Percentiles rank a stretch among this genome's conserved stretches.
phyloP scores from a whole-genome alignment of 805 yeast genomes.

The Candida vaughaniae region DNA sequence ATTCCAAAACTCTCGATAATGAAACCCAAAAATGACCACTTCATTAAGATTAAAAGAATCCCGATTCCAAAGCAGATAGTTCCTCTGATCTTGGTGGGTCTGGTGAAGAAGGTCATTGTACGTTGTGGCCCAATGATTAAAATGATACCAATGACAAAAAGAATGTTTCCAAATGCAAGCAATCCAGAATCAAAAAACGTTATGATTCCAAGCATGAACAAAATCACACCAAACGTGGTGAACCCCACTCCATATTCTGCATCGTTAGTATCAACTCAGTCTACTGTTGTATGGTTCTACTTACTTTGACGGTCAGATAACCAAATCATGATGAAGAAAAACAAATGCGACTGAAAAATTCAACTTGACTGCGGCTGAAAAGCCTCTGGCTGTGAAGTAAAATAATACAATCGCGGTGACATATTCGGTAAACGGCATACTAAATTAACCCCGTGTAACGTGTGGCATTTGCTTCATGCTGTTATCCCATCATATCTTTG shows the following conservation, averaged over 20 bases:
- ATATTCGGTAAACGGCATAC: too few relatives aligned
- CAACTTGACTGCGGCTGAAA: too few relatives aligned
- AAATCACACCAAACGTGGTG: conserved; percentile 79
- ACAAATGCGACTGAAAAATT: too few relatives aligned
- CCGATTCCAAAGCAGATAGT: conserved; percentile 78
- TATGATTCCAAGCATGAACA: conserved; percentile 78
- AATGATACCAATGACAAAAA: conserved; percentile 78
- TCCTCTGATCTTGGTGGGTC: conserved; percentile 86
- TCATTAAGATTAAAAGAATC: conserved; percentile 67
- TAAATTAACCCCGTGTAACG: too few relatives aligned
- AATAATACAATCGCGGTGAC: too few relatives aligned
- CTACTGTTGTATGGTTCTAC: conserved; percentile 33
- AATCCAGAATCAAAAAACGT: conserved; percentile 87
- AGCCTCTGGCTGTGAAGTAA: too few relatives aligned
- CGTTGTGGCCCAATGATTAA: conserved; percentile 86
- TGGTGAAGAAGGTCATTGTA: conserved; percentile 76
- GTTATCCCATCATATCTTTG: too few relatives aligned
- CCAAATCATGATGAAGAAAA: conserved; percentile 53
- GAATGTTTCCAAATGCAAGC: conserved; percentile 82
- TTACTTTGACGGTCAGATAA: conserved; percentile 72
- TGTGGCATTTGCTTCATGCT: too few relatives aligned
- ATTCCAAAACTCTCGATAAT: conserved; percentile 86
- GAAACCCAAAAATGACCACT: conserved; percentile 83
- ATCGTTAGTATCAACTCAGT: conserved; percentile 26
- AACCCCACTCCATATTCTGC: conserved; percentile 88